These are phyloP conservation scores for Herpetomonas samuelpessoai DNA, from an alignment of 208 protist genomes.

Conservation along the genomic window DNA sequence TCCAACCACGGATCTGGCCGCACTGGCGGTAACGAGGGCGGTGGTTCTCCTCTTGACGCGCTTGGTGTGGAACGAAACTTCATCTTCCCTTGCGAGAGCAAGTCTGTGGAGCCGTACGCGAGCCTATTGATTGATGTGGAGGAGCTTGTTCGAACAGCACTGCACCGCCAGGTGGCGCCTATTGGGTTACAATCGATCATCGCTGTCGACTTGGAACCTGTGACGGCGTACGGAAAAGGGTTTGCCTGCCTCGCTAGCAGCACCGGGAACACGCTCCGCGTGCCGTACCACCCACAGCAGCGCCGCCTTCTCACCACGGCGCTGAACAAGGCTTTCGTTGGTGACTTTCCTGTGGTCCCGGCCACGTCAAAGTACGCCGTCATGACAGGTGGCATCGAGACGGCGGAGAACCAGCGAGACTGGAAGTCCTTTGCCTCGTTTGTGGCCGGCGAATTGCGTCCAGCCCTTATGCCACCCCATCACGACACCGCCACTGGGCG, in stretches of 20 bases:
- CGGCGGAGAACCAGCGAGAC: slow-evolving; percentile 58
- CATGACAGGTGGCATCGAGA: slow-evolving; percentile 78
- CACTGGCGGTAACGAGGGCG: neutral
- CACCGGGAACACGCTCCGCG: slow-evolving; percentile 69
- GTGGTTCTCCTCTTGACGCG: slow-evolving; percentile 3
- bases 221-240: slow-evolving; percentile 62
- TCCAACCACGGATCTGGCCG: too few species aligned
- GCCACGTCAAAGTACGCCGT: slow-evolving; percentile 68
- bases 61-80: slow-evolving; percentile 34
- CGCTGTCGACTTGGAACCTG: slow-evolving; percentile 56
- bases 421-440: slow-evolving; percentile 87
- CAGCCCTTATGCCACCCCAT: slow-evolving; percentile 29
- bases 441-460: slow-evolving; percentile 62
- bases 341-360: slow-evolving; percentile 52
- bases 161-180: slow-evolving; percentile 48
- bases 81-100: slow-evolving; percentile 56
- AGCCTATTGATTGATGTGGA: slow-evolving; percentile 60
- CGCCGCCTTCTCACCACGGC: slow-evolving; percentile 50
- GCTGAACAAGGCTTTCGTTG: slow-evolving; percentile 73
- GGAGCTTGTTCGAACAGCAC: slow-evolving; percentile 52
- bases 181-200: neutral
- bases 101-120: slow-evolving; percentile 68
- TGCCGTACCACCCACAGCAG: slow-evolving; percentile 76
- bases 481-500: too few species aligned
- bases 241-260: slow-evolving; percentile 76